Conservation (phyloP, 2,329 filamentous ascomycete species). For the Monilinia laxa region DNA sequence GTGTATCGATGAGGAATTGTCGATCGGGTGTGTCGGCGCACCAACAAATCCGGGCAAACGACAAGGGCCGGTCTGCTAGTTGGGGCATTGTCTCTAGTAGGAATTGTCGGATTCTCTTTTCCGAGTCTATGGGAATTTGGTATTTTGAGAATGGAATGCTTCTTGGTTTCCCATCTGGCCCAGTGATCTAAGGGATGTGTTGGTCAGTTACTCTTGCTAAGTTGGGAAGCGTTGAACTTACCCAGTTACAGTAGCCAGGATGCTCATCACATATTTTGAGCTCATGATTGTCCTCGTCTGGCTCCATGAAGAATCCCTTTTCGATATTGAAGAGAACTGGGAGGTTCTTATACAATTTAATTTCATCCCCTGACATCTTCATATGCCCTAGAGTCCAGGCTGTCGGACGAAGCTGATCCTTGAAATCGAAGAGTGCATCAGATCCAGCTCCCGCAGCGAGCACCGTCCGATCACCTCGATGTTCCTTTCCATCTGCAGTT, state of each 20-base stretch:
- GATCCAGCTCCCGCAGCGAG: constrained; percentile 52
- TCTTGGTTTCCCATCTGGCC: constrained; percentile 16
- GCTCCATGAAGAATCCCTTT: constrained; percentile 51
- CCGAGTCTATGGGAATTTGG: constrained; percentile 50
- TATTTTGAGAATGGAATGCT: constrained; percentile 33
- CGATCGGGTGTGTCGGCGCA: constrained; percentile 56
- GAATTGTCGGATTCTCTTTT: constrained; percentile 49
- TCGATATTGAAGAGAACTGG: constrained; percentile 52
- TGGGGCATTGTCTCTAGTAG: constrained; percentile 54
- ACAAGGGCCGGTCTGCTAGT: constrained; percentile 49
- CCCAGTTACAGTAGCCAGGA: constrained; percentile 54
- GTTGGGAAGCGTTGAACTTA: constrained; percentile 28
- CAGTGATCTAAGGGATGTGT: neutral
- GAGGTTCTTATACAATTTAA: constrained; percentile 46
- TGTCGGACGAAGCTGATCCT: constrained; percentile 53
- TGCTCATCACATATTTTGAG: constrained; percentile 57
- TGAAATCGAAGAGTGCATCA: constrained; percentile 49
- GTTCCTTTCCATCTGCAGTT: constrained; percentile 45
- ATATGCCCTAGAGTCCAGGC: constrained; percentile 56
- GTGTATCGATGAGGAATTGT: constrained; percentile 52
- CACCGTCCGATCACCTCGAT: constrained; percentile 48
- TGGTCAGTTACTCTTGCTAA: neutral
- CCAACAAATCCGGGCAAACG: constrained; percentile 56
- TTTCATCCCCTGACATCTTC: constrained; percentile 48
- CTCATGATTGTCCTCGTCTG: constrained; percentile 47